Base-by-base conservation (phyloP, 352 stramenopile species). In the Halophytophthora batemanensis region DNA sequence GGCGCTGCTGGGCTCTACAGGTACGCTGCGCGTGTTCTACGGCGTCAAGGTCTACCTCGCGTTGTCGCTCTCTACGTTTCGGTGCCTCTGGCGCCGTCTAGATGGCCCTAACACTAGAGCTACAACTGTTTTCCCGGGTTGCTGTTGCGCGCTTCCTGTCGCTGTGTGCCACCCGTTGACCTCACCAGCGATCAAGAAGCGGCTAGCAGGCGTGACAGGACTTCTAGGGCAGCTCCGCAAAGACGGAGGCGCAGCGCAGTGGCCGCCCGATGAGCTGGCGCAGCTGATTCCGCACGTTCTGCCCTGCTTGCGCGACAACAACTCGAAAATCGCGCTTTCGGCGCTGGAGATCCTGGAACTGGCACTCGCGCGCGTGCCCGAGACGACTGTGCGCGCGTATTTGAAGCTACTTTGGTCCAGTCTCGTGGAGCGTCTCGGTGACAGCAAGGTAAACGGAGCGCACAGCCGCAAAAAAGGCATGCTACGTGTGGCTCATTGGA, bases 281-380 rank as follows among this genome's bases (percentile, higher is more conserved):
- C 41, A 58, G 21, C 50, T 92, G 6, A 47, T 92, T 0, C 56
- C 77, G 18, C 69, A 79, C 21, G 67, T 90, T 1, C 47, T 90
- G 46, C 67, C 69, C n/a, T 91, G 80, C 59, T 63, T 94, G 44
- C 67, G 74, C 39, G 84, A 93, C 53, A 76, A 93, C 66, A 94
- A 94, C 66, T 85, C 82, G 23, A 94, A 94, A 57, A 74, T 94
- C 25, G 69, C 81, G 21, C 54, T 76, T 18, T 71, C 71, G 2
- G 71, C 79, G 46, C 71, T 94, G 49, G 70, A 87, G 45, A 81
- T 84, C 28, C 58, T 90, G 19, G 71, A 79, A 28, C 39, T 86
- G 21, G 21, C 90, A 50, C 53, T 92, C 19, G 38, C 54, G 18
- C 69, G 61, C 37, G 69, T 86, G 47, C 33, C 72, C 2, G 70